Conservation (phyloP, 106 monocot genomes). For the Agapanthus africanus region DNA sequence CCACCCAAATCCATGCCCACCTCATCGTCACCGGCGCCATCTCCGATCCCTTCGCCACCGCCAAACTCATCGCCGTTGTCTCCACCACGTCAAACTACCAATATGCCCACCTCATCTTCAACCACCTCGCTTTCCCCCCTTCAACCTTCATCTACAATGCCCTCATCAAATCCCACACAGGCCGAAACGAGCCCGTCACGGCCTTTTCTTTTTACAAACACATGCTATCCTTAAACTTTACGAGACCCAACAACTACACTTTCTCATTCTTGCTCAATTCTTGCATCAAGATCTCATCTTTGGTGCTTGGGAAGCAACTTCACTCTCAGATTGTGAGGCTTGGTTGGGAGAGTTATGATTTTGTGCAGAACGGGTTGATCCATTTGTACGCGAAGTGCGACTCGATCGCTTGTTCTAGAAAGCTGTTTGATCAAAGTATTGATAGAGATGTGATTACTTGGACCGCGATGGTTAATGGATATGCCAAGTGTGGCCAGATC, state of each 20-base stretch:
- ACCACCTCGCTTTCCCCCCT: conserved; percentile 11
- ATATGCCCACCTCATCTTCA: conserved; percentile 23
- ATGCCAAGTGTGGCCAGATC: conserved; percentile 22
- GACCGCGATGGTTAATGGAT: conserved; percentile 52
- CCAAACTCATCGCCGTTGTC: conserved; percentile 21
- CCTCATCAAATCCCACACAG: conserved; percentile 28
- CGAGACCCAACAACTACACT: conserved; percentile 45
- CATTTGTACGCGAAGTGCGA: conserved; percentile 30
- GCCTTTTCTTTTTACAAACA: conserved; percentile 21
- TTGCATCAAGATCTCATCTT: conserved; percentile 19
- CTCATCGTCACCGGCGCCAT: conserved; percentile 32
- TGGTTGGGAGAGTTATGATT: conserved; percentile 43
- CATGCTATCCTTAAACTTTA: conserved; percentile 12
- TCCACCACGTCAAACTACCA: conserved; percentile 3
- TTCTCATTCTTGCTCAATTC: conserved; percentile 51
- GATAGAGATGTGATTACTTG: conserved; percentile 36
- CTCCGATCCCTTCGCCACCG: conserved; percentile 33
- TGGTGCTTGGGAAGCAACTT: conserved; percentile 12
- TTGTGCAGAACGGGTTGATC: conserved; percentile 41
- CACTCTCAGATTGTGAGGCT: conserved; percentile 22
- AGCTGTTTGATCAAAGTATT: conserved; percentile 30
- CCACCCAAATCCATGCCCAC: conserved; percentile 33
- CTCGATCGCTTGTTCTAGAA: conserved; percentile 16
- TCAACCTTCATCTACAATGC: conserved; percentile 32
- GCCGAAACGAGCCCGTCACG: conserved; percentile 12